Base-by-base conservation (phyloP, 1,284 basidiomycete species). In the Malassezia globosa region DNA sequence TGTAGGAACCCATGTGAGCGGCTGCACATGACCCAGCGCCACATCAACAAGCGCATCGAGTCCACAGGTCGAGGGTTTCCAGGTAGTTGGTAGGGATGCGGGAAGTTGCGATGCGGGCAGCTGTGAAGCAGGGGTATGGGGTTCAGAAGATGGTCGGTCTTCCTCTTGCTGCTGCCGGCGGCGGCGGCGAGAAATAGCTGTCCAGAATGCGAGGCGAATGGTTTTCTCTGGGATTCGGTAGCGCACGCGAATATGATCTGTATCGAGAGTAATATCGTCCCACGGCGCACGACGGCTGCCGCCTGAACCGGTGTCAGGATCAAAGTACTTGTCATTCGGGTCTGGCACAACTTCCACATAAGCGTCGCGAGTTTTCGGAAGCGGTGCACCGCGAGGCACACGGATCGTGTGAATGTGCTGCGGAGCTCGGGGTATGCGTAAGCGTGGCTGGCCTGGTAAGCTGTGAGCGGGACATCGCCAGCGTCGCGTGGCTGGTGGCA, bases 401-500 rank as follows among this genome's bases (percentile, higher is more conserved):
- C 55, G 55, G 23, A 66, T 25, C 11, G 48, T 51, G 29, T 55
- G 54, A 44, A 42, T 54, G 38, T 6, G 53, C 26, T 38, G 50
- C 52, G 38, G 24, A 14, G 48, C 46, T 10, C 61, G 56, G 33
- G 61, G 58, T 13, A 72, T 44, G 23, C 60, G 45, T n/a, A 49
- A 37, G 47, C 61, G 49, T 24, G 62, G 63, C 55, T 85, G 72
- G 50, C 84, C 77, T 55, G 82, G 81, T 54, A 92, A 86, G 23
- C 82, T 82, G 70, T 97, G 92, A 64, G 89, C 87, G 2, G 94
- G 94, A 73, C 92, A 99, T 87, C 92, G 95, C 92, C 94, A 99
- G 73, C 90, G 94, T 75, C 83, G 83, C 57, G 81, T 81, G 48
- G 84, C 80, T 22, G 83, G 79, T 3, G 94, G 94, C 80, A 96